Conservation (phyloP, 306 rosid genomes). For the Cucurbita pepo region DNA sequence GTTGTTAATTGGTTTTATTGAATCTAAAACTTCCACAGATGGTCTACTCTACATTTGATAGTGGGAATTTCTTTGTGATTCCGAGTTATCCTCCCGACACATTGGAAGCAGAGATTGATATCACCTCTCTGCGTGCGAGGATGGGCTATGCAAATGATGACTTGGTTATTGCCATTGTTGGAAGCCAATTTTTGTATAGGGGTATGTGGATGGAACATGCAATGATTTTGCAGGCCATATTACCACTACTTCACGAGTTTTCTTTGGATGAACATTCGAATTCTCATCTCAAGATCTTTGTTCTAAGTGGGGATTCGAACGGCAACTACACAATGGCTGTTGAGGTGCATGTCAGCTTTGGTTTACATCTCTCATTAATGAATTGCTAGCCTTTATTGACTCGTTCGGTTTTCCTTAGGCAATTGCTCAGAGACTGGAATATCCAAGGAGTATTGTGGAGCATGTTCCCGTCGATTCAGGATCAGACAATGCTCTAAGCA, state of each 20-base stretch:
- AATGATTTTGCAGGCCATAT: constrained; percentile 53
- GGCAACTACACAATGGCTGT: constrained; percentile 56
- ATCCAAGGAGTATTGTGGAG: constrained; percentile 56
- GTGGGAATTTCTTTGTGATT: constrained; percentile 73
- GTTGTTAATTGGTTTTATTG: constrained; percentile 1
- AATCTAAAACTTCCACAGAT: constrained; percentile 39
- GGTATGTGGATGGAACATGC: constrained; percentile 96
- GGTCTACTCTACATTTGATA: constrained; percentile 67
- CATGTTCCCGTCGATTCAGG: constrained; percentile 50
- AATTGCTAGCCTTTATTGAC: constrained; percentile 16
- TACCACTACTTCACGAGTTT: constrained; percentile 46
- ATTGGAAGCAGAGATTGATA: constrained; percentile 41
- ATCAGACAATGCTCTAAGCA: constrained; percentile 36
- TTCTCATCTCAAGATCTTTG: constrained; percentile 40
- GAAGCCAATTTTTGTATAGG: constrained; percentile 74
- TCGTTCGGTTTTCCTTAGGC: constrained; percentile 33
- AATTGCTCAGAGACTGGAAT: constrained; percentile 58
- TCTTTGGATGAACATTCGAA: constrained; percentile 24
- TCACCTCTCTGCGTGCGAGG: constrained; percentile 29
- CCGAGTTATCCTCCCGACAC: constrained; percentile 78
- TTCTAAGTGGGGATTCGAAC: constrained; percentile 54
- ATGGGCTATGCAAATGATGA: constrained; percentile 58
- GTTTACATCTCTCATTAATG: neutral
- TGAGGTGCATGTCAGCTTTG: constrained; percentile 38
- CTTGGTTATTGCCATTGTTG: constrained; percentile 59